Evolutionary conservation across 208 protist species (phyloP).

Genomic region (Leptomonas pyrrhocoris): DNA sequence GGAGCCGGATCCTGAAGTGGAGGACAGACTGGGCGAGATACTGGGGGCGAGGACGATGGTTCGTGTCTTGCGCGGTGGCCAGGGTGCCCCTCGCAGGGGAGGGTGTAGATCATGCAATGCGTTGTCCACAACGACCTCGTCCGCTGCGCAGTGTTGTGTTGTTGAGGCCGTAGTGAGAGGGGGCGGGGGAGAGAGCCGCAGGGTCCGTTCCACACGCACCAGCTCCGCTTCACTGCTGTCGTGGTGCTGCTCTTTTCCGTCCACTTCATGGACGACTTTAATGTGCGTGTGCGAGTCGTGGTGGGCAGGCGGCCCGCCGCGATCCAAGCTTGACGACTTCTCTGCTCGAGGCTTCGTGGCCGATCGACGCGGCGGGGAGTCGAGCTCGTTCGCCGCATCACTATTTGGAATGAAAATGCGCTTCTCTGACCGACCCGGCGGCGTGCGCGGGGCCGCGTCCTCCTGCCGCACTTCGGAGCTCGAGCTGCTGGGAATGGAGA

Average conservation of each 20-base stretch:
- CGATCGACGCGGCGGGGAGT: conserved; percentile 24
- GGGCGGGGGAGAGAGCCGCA: conserved; percentile 19
- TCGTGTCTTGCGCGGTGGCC: conserved; percentile 27
- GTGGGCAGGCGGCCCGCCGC: neutral
- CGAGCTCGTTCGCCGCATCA: neutral
- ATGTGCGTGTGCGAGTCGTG: neutral
- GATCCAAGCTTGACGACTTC: conserved; percentile 7
- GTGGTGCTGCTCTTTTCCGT: neutral
- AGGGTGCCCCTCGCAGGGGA: conserved; percentile 10
- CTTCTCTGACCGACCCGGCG: neutral
- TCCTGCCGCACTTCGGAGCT: neutral
- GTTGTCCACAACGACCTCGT: neutral
- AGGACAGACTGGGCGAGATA: conserved; percentile 31
- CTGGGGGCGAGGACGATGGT: conserved; percentile 34
- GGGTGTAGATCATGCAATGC: neutral
- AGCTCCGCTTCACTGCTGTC: neutral
- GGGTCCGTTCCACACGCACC: conserved; percentile 23
- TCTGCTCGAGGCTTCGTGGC: conserved; percentile 27
- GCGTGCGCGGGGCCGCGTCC: neutral
- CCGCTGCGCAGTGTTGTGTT: neutral
- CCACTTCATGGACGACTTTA: neutral
- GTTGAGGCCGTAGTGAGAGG: neutral
- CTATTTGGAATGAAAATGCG: neutral
- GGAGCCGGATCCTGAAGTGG: conserved; percentile 9
- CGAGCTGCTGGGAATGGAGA: conserved; percentile 3